Evolutionary conservation across 2,329 filamentous ascomycete genomes (phyloP).

Genomic region (Colletotrichum lupini): DNA sequence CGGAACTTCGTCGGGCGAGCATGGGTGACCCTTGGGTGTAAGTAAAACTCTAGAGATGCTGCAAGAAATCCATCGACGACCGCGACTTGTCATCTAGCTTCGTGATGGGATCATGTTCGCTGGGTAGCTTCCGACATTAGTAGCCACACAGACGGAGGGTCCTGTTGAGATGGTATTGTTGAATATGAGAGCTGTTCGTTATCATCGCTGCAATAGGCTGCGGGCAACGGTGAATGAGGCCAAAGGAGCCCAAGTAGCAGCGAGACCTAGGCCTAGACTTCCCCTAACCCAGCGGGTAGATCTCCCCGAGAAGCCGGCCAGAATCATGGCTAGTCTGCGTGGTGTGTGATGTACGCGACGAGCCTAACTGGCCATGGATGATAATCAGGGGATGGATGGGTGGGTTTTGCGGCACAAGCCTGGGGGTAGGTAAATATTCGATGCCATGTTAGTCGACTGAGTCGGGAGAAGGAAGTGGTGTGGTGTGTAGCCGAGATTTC

Average conservation of each 20-base stretch:
- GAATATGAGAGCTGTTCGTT: background rate
- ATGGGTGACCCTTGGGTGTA: slow-evolving; percentile 6
- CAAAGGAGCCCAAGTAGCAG: background rate
- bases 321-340: background rate
- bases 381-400: background rate
- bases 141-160: background rate
- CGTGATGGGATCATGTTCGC: background rate
- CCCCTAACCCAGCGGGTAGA: slow-evolving; percentile 30
- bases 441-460: background rate
- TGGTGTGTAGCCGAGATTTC: background rate
- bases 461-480: background rate
- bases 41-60: background rate
- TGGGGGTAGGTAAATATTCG: background rate
- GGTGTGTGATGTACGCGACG: slow-evolving; percentile 1
- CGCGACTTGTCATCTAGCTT: background rate
- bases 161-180: background rate
- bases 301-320: slow-evolving; percentile 19
- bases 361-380: background rate
- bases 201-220: background rate
- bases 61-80: background rate
- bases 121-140: background rate
- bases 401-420: background rate
- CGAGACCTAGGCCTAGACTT: background rate
- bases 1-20: background rate
- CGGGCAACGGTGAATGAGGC: background rate